Percentiles rank a stretch among this genome's conserved stretches.
These are phyloP conservation scores for Zasmidium citrigriseum DNA, from an alignment of 2,329 filamentous ascomycete species.

Conservation along the genomic window DNA sequence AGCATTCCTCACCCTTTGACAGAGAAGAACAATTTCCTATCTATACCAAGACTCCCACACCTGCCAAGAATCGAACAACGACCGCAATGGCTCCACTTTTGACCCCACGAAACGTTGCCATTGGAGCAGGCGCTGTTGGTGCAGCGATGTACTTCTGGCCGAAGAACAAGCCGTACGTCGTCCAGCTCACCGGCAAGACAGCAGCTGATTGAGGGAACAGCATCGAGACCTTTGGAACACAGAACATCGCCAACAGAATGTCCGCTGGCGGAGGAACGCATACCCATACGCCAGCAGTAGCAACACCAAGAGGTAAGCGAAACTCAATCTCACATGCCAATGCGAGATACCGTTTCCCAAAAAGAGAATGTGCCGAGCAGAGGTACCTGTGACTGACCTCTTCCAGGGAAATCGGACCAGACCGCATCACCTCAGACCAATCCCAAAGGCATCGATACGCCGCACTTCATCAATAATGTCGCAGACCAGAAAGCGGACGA, in stretches of 20 bases:
- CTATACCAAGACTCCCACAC: background rate
- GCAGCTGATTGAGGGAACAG: conserved; percentile 17
- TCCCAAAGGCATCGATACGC: conserved; percentile 33
- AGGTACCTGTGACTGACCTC: background rate
- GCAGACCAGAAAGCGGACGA: conserved; percentile 31
- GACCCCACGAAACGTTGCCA: conserved; percentile 33
- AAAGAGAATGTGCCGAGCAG: background rate
- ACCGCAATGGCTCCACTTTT: conserved; percentile 8
- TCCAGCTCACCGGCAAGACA: background rate
- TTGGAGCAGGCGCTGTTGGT: conserved; percentile 29
- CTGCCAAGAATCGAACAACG: background rate
- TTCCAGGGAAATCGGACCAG: conserved; percentile 27
- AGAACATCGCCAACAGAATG: conserved; percentile 37
- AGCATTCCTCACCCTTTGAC: background rate
- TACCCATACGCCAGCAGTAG: conserved; percentile 37
- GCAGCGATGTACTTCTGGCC: conserved; percentile 29
- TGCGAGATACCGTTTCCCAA: background rate
- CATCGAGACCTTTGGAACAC: conserved; percentile 37
- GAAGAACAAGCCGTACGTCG: conserved; percentile 10
- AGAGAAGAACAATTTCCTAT: background rate
- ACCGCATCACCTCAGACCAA: conserved; percentile 19
- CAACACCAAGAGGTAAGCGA: conserved; percentile 35
- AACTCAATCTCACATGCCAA: background rate
- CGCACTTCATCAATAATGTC: conserved; percentile 34
- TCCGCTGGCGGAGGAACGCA: conserved; percentile 36